Evolutionary conservation across 768 basidiomycete genomes (phyloP).

Genomic region (Podaxis pistillaris): DNA sequence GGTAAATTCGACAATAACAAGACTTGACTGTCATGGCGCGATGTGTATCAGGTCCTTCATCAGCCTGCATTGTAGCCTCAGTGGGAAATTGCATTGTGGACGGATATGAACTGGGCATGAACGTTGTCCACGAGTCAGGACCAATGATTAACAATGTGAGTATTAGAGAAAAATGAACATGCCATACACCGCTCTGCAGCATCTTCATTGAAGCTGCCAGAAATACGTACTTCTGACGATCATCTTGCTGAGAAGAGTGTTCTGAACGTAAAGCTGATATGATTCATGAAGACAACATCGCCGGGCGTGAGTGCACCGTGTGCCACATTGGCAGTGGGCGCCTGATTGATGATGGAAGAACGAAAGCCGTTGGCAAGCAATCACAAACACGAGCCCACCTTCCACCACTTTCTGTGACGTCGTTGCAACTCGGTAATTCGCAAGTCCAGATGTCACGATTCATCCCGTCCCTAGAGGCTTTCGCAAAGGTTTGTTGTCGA

Average conservation of each 20-base stretch:
- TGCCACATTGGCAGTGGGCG: too few relatives aligned
- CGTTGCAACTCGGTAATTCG: background rate
- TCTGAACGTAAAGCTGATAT: too few relatives aligned
- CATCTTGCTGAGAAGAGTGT: too few relatives aligned
- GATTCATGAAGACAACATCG: too few relatives aligned
- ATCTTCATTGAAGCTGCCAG: too few relatives aligned
- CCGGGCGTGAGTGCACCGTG: too few relatives aligned
- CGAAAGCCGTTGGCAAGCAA: background rate
- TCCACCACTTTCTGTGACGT: background rate
- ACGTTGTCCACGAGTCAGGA: background rate
- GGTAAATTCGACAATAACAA: background rate
- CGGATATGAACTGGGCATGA: background rate
- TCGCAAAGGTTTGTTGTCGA: slow-evolving; percentile 39
- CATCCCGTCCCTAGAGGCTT: slow-evolving; percentile 44
- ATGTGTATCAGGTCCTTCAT: background rate
- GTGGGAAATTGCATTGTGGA: background rate
- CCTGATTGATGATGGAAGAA: background rate
- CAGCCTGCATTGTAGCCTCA: background rate
- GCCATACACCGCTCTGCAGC: too few relatives aligned
- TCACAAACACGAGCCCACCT: background rate
- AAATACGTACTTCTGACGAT: too few relatives aligned
- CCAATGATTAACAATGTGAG: background rate
- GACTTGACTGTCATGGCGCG: background rate
- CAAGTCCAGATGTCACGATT: slow-evolving; percentile 31
- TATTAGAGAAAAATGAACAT: too few relatives aligned